Evolutionary conservation across 2,329 filamentous ascomycete genomes (phyloP).

Genomic region (Fusarium pininemorale): DNA sequence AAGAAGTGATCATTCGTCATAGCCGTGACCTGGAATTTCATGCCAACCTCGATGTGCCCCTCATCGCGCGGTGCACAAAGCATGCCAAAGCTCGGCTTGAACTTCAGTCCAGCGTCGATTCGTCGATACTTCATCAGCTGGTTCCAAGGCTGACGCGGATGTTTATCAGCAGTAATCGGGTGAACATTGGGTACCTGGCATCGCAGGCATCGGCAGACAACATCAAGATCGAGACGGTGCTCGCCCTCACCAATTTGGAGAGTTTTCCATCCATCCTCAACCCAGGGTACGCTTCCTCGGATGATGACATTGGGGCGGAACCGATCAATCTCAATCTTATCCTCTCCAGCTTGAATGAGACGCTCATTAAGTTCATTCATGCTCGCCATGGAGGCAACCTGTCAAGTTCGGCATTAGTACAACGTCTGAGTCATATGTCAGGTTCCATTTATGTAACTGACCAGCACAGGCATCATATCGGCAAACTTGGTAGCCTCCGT

Average conservation of each 20-base stretch:
- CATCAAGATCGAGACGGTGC: constrained; percentile 58
- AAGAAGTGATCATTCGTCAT: constrained; percentile 63
- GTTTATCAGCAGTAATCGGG: constrained; percentile 67
- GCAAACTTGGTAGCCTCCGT: constrained; percentile 65
- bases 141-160: constrained; percentile 69
- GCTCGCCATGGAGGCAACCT: constrained; percentile 64
- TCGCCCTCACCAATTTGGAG: constrained; percentile 53
- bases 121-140: constrained; percentile 68
- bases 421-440: constrained; percentile 52
- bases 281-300: constrained; percentile 64
- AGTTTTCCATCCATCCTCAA: constrained; percentile 71
- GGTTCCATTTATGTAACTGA: not conserved
- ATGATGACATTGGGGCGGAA: constrained; percentile 73
- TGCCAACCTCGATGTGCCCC: constrained; percentile 64
- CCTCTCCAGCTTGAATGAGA: constrained; percentile 52
- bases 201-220: constrained; percentile 66
- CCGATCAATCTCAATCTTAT: constrained; percentile 66
- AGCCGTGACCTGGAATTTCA: constrained; percentile 65
- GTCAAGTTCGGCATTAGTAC: constrained; percentile 65
- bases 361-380: constrained; percentile 67
- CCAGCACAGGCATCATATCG: constrained; percentile 50
- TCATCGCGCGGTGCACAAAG: constrained; percentile 66
- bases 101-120: constrained; percentile 68
- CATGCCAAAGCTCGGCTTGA: constrained; percentile 75
- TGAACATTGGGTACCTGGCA: constrained; percentile 74